Percentiles rank a stretch among this genome's conserved stretches.
phyloP scores from a whole-genome alignment of 345 rosid genomes.

The Boechera stricta region DNA sequence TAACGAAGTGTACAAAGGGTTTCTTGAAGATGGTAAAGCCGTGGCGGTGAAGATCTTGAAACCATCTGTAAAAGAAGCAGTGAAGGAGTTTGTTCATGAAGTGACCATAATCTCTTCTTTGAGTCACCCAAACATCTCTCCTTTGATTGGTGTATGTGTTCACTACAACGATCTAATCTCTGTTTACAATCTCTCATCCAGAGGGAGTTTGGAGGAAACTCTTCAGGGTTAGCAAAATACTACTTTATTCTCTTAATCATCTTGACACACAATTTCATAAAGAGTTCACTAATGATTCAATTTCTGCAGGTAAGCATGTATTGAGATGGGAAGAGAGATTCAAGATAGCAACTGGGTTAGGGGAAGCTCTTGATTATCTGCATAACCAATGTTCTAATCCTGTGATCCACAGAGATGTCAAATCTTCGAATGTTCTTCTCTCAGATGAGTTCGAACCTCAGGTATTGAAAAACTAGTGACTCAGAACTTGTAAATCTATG shows the following conservation, averaged over 20 bases:
- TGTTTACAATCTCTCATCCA: constrained; percentile 68
- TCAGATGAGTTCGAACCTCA: constrained; percentile 72
- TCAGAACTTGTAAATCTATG: neutral
- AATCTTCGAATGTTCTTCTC: constrained; percentile 90
- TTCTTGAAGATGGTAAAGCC: constrained; percentile 68
- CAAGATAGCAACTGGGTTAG: constrained; percentile 65
- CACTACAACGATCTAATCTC: constrained; percentile 60
- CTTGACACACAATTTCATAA: neutral
- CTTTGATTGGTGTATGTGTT: constrained; percentile 72
- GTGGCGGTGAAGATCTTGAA: constrained; percentile 78
- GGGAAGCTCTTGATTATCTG: constrained; percentile 75
- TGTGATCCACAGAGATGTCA: constrained; percentile 91
- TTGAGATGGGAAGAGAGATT: constrained; percentile 74
- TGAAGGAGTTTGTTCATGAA: constrained; percentile 75
- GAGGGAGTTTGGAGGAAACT: constrained; percentile 82
- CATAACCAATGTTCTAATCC: constrained; percentile 71
- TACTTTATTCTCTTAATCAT: neutral
- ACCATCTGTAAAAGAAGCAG: constrained; percentile 65
- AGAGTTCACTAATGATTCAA: constrained; percentile 4
- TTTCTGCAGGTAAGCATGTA: constrained; percentile 44
- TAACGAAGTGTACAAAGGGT: constrained; percentile 75
- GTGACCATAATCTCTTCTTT: constrained; percentile 72
- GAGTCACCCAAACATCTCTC: constrained; percentile 64
- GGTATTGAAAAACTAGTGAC: constrained; percentile 50
- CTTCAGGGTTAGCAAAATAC: constrained; percentile 60